Conservation (phyloP, 2,329 filamentous ascomycete genomes). For the Trichoderma sp. region DNA sequence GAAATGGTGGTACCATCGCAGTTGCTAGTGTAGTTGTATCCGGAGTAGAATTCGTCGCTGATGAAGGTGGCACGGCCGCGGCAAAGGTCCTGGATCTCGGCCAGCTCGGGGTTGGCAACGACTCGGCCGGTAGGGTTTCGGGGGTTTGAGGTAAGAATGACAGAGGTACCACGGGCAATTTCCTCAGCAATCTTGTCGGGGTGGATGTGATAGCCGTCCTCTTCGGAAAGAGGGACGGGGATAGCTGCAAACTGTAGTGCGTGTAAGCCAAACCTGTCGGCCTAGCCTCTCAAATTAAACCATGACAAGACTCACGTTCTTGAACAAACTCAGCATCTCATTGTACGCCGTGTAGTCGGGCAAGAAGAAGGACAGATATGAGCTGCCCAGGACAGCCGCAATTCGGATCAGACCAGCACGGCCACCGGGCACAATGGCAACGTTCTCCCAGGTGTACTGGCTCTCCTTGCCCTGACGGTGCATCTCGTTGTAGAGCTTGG, state of each 20-base stretch:
- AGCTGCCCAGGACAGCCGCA: slow-evolving; percentile 87
- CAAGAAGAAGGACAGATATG: slow-evolving; percentile 91
- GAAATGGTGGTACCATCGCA: slow-evolving; percentile 90
- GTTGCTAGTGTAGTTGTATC: slow-evolving; percentile 91
- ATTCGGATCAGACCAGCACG: slow-evolving; percentile 91
- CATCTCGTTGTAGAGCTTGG: slow-evolving; percentile 87
- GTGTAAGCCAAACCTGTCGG: neutral
- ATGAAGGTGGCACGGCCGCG: slow-evolving; percentile 86
- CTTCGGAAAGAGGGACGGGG: slow-evolving; percentile 76
- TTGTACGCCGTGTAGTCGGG: slow-evolving; percentile 97
- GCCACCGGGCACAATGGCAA: slow-evolving; percentile 91
- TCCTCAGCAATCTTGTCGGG: slow-evolving; percentile 90
- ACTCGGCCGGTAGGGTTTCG: slow-evolving; percentile 92
- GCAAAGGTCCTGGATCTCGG: slow-evolving; percentile 89
- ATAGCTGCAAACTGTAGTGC: slow-evolving; percentile 70
- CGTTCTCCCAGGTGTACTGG: slow-evolving; percentile 96
- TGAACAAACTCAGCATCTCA: slow-evolving; percentile 93
- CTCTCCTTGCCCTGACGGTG: slow-evolving; percentile 83
- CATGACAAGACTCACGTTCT: slow-evolving; percentile 58
- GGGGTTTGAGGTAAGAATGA: slow-evolving; percentile 92
- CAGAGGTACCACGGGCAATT: slow-evolving; percentile 78
- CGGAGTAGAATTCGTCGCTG: slow-evolving; percentile 94
- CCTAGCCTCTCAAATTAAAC: neutral
- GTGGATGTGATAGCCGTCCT: slow-evolving; percentile 90
- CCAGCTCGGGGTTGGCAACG: slow-evolving; percentile 77